Evolutionary conservation across 208 protist species (phyloP).

Genomic region (Porcisia hertigi): DNA sequence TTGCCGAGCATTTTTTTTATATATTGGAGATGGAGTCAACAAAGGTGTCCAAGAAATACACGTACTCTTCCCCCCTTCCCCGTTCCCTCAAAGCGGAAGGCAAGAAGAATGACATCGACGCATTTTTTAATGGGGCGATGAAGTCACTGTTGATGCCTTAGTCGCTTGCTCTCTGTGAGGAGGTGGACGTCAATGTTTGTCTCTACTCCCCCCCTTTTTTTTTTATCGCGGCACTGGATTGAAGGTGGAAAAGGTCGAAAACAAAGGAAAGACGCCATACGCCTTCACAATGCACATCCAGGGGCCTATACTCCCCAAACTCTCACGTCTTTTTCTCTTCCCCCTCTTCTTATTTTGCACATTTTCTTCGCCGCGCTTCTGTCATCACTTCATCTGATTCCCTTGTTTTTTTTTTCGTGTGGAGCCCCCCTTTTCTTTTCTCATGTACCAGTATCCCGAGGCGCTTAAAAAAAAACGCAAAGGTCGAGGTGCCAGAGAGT

Average conservation of each 20-base stretch:
- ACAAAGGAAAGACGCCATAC: neutral
- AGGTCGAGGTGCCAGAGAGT: neutral
- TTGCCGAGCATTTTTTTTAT: neutral
- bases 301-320: neutral
- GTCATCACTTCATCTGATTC: neutral
- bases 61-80: neutral
- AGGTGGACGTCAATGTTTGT: neutral
- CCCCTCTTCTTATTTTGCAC: neutral
- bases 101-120: neutral
- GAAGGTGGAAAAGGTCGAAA: neutral
- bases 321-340: neutral
- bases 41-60: neutral
- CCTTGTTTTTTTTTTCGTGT: neutral
- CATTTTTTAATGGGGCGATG: neutral
- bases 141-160: neutral
- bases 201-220: conserved; percentile 1
- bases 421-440: neutral
- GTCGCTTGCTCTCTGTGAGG: neutral
- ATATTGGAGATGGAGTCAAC: neutral
- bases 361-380: neutral
- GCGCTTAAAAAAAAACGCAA: neutral
- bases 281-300: neutral
- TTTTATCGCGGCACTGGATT: neutral
- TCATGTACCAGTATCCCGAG: neutral
- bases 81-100: neutral